Percentiles rank a stretch among this genome's conserved stretches.
phyloP scores from a whole-genome alignment of 192 early-diverging fungal genomes.

The Backusella liffmaniae region DNA sequence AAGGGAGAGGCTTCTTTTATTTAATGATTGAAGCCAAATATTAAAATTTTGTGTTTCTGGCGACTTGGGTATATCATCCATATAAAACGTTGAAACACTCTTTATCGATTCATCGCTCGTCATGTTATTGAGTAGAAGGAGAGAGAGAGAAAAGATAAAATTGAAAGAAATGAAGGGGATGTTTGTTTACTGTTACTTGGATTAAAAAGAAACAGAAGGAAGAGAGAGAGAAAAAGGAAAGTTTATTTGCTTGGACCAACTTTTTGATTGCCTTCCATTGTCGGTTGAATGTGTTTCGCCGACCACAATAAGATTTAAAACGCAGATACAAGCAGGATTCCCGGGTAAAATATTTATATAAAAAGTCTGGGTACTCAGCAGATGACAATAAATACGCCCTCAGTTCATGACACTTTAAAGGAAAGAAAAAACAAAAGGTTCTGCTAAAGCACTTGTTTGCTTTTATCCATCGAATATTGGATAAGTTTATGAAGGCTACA shows the following conservation, averaged over 20 bases:
- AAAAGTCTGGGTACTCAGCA: background rate
- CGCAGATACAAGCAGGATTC: background rate
- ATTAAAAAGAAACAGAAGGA: background rate
- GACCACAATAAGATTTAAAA: conserved; percentile 1
- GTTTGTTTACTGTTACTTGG: background rate
- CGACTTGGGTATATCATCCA: background rate
- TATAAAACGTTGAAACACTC: background rate
- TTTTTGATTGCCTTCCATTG: background rate
- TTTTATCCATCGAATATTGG: background rate
- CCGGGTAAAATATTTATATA: background rate
- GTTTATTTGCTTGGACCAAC: background rate
- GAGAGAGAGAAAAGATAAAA: background rate
- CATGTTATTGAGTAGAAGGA: background rate
- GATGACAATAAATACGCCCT: background rate
- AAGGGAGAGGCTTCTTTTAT: conserved; percentile 18
- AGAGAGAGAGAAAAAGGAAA: conserved; percentile 1
- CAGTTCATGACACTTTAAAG: background rate
- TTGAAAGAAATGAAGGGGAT: background rate
- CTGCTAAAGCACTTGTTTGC: background rate
- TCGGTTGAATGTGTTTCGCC: conserved; percentile 3
- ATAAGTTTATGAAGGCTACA: background rate
- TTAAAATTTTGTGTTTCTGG: conserved; percentile 2
- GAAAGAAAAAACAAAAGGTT: background rate
- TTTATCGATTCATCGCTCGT: background rate
- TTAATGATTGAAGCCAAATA: background rate